Conservation (phyloP, 352 stramenopile species). For the Pythium vanterpoolii region DNA sequence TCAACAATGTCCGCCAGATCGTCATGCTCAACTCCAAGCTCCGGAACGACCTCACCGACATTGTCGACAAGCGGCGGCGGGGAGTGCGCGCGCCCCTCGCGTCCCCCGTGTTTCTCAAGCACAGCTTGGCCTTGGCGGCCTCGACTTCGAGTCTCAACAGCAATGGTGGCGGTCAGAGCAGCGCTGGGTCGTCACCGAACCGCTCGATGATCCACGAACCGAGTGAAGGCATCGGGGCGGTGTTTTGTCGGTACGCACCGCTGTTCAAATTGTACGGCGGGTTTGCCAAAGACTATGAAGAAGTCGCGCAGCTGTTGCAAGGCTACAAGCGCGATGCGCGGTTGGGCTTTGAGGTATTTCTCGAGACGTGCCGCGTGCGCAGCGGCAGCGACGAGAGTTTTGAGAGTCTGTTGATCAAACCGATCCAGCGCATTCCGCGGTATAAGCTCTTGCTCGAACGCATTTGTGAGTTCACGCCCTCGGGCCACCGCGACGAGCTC, state of each 20-base stretch:
- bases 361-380: constrained; percentile 50
- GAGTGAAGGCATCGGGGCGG: constrained; percentile 52
- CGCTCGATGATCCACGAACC: constrained; percentile 5
- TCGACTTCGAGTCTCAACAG: neutral
- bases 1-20: constrained; percentile 78
- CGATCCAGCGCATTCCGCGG: constrained; percentile 89
- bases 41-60: constrained; percentile 63
- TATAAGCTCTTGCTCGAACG: constrained; percentile 89
- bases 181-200: constrained; percentile 10
- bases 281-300: constrained; percentile 83
- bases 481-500: constrained; percentile 52
- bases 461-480: constrained; percentile 64
- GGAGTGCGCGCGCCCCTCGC: constrained; percentile 11
- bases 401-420: constrained; percentile 89
- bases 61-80: constrained; percentile 33
- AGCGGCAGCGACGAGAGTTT: constrained; percentile 67
- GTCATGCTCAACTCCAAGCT: constrained; percentile 87
- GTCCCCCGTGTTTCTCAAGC: constrained; percentile 17
- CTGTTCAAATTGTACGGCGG: constrained; percentile 83
- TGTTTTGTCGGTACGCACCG: constrained; percentile 80
- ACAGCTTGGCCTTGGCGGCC: neutral
- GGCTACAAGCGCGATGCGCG: constrained; percentile 50
- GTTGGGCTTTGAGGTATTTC: constrained; percentile 47
- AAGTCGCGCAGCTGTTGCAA: constrained; percentile 57
- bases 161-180: constrained; percentile 3